These are phyloP conservation scores for Leptographium wingfieldii DNA, from an alignment of 2,329 filamentous ascomycete genomes.

Conservation along the genomic window DNA sequence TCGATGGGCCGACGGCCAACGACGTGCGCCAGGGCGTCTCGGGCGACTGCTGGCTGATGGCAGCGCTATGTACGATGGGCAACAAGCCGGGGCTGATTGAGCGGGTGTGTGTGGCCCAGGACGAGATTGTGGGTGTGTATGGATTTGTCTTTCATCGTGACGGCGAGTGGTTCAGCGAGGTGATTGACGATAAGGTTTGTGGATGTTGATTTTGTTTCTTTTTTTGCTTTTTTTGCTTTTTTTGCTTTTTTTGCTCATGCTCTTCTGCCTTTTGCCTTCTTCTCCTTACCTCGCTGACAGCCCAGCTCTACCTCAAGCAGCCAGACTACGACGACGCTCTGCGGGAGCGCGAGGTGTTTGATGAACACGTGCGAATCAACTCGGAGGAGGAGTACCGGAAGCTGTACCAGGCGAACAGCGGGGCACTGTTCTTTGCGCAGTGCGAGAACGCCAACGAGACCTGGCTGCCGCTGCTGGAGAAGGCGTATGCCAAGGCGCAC, in stretches of 20 bases:
- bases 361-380: constrained; percentile 34
- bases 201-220: background rate
- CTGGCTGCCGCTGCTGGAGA: constrained; percentile 62
- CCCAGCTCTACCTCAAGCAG: constrained; percentile 37
- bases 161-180: constrained; percentile 55
- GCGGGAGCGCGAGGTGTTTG: constrained; percentile 32
- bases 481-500: constrained; percentile 66
- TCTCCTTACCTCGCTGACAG: background rate
- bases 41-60: constrained; percentile 81
- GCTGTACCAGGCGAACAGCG: constrained; percentile 53
- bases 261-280: background rate
- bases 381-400: constrained; percentile 47
- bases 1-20: constrained; percentile 62
- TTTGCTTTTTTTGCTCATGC: background rate
- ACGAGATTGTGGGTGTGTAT: constrained; percentile 67
- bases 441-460: constrained; percentile 60
- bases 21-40: constrained; percentile 68
- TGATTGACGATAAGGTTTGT: constrained; percentile 39
- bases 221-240: background rate
- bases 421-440: constrained; percentile 57
- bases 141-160: constrained; percentile 78
- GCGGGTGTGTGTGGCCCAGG: constrained; percentile 57
- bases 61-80: constrained; percentile 63
- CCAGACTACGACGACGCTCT: constrained; percentile 48
- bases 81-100: constrained; percentile 63